A percentile compares a stretch with the other conserved stretches of the same genome.
phyloP scores from a whole-genome alignment of 2,329 filamentous ascomycete genomes.

The Verticillium dahliae region DNA sequence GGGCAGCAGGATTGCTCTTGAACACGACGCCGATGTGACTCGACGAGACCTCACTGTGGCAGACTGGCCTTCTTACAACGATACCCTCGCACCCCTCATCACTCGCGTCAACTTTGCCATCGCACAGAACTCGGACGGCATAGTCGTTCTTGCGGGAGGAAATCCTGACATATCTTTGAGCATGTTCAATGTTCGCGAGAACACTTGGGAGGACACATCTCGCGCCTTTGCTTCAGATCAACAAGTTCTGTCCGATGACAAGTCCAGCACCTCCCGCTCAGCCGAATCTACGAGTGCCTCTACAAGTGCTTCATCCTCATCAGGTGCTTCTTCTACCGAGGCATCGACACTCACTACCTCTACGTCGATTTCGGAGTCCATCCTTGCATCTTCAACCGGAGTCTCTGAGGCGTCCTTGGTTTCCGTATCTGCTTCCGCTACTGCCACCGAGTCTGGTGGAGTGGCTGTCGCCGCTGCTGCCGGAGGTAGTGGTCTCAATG shows the following conservation, averaged over 20 bases:
- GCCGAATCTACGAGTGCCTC: conserved; percentile 21
- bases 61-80: conserved; percentile 76
- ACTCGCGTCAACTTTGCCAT: conserved; percentile 65
- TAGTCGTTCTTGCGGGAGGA: conserved; percentile 69
- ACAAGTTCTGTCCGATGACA: conserved; percentile 25
- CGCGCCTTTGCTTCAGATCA: conserved; percentile 47
- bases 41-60: conserved; percentile 46
- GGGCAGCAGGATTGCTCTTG: conserved; percentile 16
- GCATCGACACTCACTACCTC: conserved; percentile 15
- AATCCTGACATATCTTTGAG: conserved; percentile 58
- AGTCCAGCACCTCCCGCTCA: conserved; percentile 15
- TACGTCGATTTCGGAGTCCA: not conserved
- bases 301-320: conserved; percentile 18
- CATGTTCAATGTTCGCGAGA: conserved; percentile 70
- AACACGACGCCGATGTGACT: conserved; percentile 1
- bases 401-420: conserved; percentile 12
- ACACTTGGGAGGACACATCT: conserved; percentile 71
- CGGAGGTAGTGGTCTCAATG: conserved; percentile 14
- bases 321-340: conserved; percentile 15
- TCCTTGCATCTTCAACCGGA: conserved; percentile 9
- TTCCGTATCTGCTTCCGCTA: conserved; percentile 18
- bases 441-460: conserved; percentile 22
- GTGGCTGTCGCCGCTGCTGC: conserved; percentile 16
- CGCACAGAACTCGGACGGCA: conserved; percentile 57
- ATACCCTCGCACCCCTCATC: conserved; percentile 58